Percentiles rank a stretch among this genome's conserved stretches.
phyloP scores from a whole-genome alignment of 805 yeast species.

The Myxozyma geophila region DNA sequence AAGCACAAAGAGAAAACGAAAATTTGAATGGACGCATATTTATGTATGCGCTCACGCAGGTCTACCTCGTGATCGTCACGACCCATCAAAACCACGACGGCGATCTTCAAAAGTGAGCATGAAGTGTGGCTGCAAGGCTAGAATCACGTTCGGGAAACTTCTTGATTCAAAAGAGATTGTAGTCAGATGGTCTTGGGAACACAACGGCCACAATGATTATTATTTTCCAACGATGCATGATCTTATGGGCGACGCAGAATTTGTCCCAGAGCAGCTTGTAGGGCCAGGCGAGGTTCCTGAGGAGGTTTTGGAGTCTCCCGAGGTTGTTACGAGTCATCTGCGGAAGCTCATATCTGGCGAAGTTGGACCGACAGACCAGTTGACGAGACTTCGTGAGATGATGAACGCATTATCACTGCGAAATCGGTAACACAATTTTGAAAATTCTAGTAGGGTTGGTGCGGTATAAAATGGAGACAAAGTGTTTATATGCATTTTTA shows the following conservation, averaged over 20 bases:
- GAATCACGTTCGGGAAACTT: slow-evolving; percentile 8
- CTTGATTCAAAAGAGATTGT: neutral
- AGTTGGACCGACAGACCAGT: neutral
- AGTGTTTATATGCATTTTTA: too few relatives aligned
- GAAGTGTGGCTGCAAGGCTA: slow-evolving; percentile 25
- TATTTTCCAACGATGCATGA: slow-evolving; percentile 1
- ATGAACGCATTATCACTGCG: neutral
- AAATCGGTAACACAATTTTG: too few relatives aligned
- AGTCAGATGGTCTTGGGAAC: slow-evolving; percentile 20
- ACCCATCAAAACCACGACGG: slow-evolving; percentile 28
- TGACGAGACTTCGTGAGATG: slow-evolving; percentile 7
- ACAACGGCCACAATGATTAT: slow-evolving; percentile 18
- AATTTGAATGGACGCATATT: slow-evolving; percentile 52
- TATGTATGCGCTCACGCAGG: slow-evolving; percentile 25
- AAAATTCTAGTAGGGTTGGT: neutral
- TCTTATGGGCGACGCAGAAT: neutral
- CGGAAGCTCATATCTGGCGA: neutral
- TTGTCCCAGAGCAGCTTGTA: neutral
- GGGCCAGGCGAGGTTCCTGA: neutral
- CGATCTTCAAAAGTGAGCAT: slow-evolving; percentile 9
- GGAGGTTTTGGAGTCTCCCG: neutral
- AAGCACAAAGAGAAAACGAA: slow-evolving; percentile 1
- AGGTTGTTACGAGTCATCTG: neutral
- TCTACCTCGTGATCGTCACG: slow-evolving; percentile 25
- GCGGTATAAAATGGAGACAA: too few relatives aligned